Base-by-base conservation (phyloP, 2,329 filamentous ascomycete species). In the Xylariaceae sp. region DNA sequence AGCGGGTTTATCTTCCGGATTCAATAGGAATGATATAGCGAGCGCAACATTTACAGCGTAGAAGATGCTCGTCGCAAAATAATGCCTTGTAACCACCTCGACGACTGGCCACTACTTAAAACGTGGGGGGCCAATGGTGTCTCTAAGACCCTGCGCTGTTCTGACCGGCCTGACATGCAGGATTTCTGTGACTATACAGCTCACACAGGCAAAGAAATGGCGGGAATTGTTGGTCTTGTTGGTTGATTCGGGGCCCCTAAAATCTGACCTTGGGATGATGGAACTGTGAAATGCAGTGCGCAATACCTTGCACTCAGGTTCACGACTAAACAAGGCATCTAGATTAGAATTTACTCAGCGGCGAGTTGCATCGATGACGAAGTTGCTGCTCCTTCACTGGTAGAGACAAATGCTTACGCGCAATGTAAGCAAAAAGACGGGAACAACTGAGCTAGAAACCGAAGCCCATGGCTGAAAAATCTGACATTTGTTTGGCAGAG, bases 391-490 rank as follows among this genome's bases (percentile, higher is more conserved):
- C 21, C 19, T 31, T 44, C 41, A 34, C 43, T 33, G 44, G 37
- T 41, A 12, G 48, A 45, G 23, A n/a, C 36, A 40, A 44, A 53
- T 49, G 57, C 56, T 59, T 56, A 60, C 53, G 33, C 33, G 17
- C 24, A 16, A 51, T 34, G 43, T 56, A 60, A 56, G 56, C 56
- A 12, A 56, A 47, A 43, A 37, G 29, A 45, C 3, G 31, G 33
- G 8, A 55, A 16, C 29, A 19, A 31, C 43, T 47, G 47, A 52
- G 56, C 47, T n/a, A 26, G 33, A 51, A 47, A 43, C 28, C 34
- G 43, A 19, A 31, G 36, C 28, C 31, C 21, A 53, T 53, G 53
- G 53, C 44, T 49, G 47, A 54, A 37, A 43, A 48, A 44, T 44
- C 51, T 58, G 47, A 58, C 55, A 51, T 53, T 23, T 31, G 37